These are phyloP conservation scores for Mycosarcoma mackinlayi DNA, from an alignment of 1,284 basidiomycete genomes.

Conservation along the genomic window DNA sequence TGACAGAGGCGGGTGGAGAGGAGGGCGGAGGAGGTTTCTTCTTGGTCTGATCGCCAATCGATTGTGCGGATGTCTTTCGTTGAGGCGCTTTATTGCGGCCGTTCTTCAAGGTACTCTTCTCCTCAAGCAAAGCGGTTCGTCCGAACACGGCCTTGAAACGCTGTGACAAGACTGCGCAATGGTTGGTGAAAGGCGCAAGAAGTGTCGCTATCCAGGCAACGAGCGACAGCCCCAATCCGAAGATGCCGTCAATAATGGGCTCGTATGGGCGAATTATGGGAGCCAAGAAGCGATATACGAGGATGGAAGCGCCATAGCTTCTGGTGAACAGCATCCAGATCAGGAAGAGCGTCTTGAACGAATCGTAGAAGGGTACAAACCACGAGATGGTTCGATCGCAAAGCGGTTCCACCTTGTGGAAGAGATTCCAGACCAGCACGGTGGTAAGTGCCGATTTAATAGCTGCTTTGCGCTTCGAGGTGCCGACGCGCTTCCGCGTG, in stretches of 20 bases:
- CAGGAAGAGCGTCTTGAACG: constrained; percentile 50
- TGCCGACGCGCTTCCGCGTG: constrained; percentile 28
- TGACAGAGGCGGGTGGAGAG: constrained; percentile 9
- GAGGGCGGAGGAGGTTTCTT: constrained; percentile 25
- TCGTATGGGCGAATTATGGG: constrained; percentile 42
- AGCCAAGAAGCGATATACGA: constrained; percentile 38
- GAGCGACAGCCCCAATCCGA: constrained; percentile 19
- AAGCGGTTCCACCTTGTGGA: constrained; percentile 35
- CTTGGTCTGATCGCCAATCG: not conserved
- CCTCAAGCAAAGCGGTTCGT: not conserved
- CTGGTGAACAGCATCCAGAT: constrained; percentile 50
- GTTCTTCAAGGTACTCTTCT: not conserved
- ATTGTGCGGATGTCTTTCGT: not conserved
- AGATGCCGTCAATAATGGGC: constrained; percentile 24
- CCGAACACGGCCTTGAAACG: not conserved
- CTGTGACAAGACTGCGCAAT: not conserved
- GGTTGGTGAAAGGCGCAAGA: constrained; percentile 5
- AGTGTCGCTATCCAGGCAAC: constrained; percentile 14
- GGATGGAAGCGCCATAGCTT: constrained; percentile 42
- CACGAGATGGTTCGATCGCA: constrained; percentile 44
- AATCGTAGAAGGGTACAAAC: constrained; percentile 52
- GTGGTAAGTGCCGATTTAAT: constrained; percentile 41
- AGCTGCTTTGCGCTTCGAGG: constrained; percentile 29
- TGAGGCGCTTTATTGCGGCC: not conserved
- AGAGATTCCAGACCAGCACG: constrained; percentile 47